Conservation (phyloP, 2,329 filamentous ascomycete genomes). For the Didymellaceae sp. region DNA sequence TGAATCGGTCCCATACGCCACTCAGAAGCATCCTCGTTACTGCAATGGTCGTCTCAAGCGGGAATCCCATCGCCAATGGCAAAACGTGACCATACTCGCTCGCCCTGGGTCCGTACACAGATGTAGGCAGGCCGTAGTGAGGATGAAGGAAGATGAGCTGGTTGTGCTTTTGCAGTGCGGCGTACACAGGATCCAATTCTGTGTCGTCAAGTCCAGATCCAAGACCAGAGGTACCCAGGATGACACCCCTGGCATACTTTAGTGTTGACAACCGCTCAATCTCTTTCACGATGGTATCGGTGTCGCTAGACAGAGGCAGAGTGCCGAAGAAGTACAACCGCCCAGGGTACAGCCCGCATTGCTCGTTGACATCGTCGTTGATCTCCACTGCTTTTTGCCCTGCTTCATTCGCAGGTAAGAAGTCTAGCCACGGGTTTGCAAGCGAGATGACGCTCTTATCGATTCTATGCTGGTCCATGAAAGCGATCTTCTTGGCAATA, state of each 20-base stretch:
- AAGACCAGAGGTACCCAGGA: constrained; percentile 83
- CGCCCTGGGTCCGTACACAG: constrained; percentile 77
- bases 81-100: constrained; percentile 86
- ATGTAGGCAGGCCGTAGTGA: constrained; percentile 84
- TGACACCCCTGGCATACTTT: constrained; percentile 78
- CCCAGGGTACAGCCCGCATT: constrained; percentile 71
- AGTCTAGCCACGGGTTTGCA: constrained; percentile 95
- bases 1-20: constrained; percentile 81
- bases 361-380: constrained; percentile 77
- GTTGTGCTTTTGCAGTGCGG: constrained; percentile 67
- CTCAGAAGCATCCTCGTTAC: constrained; percentile 86
- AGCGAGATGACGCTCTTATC: constrained; percentile 84
- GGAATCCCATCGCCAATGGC: constrained; percentile 84
- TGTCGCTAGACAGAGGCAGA: constrained; percentile 74
- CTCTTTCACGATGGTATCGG: constrained; percentile 66
- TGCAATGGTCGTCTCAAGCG: constrained; percentile 90
- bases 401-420: constrained; percentile 68
- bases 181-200: constrained; percentile 73
- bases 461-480: constrained; percentile 87
- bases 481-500: constrained; percentile 77
- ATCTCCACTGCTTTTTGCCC: constrained; percentile 68
- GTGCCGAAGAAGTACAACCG: constrained; percentile 84
- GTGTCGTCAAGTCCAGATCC: constrained; percentile 82
- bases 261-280: constrained; percentile 68
- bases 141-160: constrained; percentile 85